These are phyloP conservation scores for Juglanconis oblonga DNA, from an alignment of 2,329 filamentous ascomycete genomes.

Conservation along the genomic window DNA sequence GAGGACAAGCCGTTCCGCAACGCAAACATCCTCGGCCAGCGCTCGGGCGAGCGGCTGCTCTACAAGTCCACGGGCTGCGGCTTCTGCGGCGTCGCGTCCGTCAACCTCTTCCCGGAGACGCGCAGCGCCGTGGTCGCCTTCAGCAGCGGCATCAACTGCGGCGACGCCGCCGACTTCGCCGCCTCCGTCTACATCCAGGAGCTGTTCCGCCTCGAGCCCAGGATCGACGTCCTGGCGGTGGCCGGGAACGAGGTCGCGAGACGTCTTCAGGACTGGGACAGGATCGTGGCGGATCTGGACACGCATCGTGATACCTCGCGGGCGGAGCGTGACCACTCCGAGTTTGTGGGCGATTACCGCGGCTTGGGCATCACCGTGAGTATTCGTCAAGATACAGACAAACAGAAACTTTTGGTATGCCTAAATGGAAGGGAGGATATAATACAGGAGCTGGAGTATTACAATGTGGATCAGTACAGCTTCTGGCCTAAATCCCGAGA, in stretches of 20 bases:
- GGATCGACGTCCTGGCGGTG: background rate
- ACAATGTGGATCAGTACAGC: background rate
- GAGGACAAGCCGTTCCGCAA: background rate
- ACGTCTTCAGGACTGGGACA: background rate
- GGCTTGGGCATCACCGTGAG: background rate
- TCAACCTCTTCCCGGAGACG: background rate
- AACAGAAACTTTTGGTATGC: background rate
- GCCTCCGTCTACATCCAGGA: background rate
- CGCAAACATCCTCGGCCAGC: background rate
- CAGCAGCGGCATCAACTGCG: background rate
- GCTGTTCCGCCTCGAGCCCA: background rate
- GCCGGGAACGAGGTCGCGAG: background rate
- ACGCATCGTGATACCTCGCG: background rate
- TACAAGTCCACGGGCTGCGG: background rate
- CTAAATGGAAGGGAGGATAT: background rate
- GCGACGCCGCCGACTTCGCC: background rate
- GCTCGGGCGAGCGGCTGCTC: background rate
- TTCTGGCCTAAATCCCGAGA: background rate
- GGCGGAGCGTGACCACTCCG: background rate
- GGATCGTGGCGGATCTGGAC: background rate
- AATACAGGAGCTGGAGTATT: background rate
- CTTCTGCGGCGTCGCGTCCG: background rate
- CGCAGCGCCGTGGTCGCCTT: background rate
- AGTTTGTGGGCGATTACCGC: background rate
- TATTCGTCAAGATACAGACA: background rate